Conservation (phyloP, 192 early-diverging fungal species). For the Phycomyces nitens region DNA sequence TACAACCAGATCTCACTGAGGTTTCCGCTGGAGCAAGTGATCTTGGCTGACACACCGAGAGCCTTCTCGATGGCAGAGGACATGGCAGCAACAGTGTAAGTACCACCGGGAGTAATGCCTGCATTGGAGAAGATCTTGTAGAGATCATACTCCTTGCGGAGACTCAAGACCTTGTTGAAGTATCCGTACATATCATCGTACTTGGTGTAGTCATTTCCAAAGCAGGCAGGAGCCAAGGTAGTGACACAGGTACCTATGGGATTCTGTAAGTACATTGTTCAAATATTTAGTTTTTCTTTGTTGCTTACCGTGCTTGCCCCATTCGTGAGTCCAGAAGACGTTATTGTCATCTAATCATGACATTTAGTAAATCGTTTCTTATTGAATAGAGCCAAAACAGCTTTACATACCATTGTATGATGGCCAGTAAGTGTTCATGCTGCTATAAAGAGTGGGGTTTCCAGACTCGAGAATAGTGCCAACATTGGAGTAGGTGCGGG, state of each 20-base stretch:
- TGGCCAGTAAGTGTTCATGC: slow-evolving; percentile 66
- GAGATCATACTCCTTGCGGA: slow-evolving; percentile 56
- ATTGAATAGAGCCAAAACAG: too few relatives aligned
- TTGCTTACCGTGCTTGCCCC: slow-evolving; percentile 73
- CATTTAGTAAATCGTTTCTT: too few relatives aligned
- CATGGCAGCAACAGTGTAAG: slow-evolving; percentile 30
- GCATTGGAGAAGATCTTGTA: slow-evolving; percentile 41
- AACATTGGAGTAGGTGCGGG: slow-evolving; percentile 53
- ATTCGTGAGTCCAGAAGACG: slow-evolving; percentile 79
- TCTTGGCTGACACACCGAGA: slow-evolving; percentile 38
- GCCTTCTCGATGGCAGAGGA: slow-evolving; percentile 38
- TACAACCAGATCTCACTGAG: slow-evolving; percentile 39
- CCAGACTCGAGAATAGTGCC: slow-evolving; percentile 42
- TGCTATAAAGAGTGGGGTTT: slow-evolving; percentile 35
- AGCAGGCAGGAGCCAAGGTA: slow-evolving; percentile 62
- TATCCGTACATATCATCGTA: slow-evolving; percentile 59
- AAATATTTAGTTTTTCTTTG: slow-evolving; percentile 26
- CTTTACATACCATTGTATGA: slow-evolving; percentile 48
- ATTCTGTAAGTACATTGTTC: background rate
- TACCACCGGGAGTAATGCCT: slow-evolving; percentile 45
- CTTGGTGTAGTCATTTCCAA: slow-evolving; percentile 34
- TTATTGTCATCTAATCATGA: slow-evolving; percentile 46
- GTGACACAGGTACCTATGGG: slow-evolving; percentile 57
- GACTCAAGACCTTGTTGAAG: slow-evolving; percentile 47
- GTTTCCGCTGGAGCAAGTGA: slow-evolving; percentile 33